Percentiles rank a stretch among this genome's conserved stretches.
Conservation (phyloP, 202 grass and related monocot genomes). For the Brachypodium distachyon region DNA sequence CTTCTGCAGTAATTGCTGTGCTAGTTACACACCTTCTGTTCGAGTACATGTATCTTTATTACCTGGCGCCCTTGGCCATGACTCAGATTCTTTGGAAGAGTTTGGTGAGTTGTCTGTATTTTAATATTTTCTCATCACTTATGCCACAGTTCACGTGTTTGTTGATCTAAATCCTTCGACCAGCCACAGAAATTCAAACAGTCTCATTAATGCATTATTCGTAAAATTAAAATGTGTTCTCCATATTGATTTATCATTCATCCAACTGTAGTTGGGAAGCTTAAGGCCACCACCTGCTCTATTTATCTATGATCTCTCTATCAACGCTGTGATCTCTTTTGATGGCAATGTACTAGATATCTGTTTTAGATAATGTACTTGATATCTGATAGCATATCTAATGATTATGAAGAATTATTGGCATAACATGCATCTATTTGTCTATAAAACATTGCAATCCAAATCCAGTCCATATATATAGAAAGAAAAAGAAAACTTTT, state of each 20-base stretch:
- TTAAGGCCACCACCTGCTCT: background rate
- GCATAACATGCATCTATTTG: no score
- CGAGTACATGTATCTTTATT: conserved; percentile 37
- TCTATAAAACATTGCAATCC: no score
- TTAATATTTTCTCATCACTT: background rate
- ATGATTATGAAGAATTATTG: no score
- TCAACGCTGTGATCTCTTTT: background rate
- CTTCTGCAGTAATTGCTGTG: background rate
- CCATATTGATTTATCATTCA: background rate
- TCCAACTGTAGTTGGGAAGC: background rate
- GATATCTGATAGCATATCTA: no score
- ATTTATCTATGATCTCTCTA: background rate
- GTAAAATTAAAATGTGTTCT: conserved; percentile 1
- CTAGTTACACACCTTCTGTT: conserved; percentile 23
- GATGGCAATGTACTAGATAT: no score
- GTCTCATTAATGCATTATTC: background rate
- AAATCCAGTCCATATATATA: no score
- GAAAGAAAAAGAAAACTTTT: no score
- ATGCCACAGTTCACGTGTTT: background rate
- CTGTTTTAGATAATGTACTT: no score
- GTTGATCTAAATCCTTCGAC: background rate
- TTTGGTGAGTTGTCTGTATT: conserved; percentile 35
- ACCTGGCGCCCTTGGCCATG: conserved; percentile 29
- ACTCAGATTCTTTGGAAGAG: conserved; percentile 23
- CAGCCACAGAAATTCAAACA: background rate